Evolutionary conservation across 352 stramenopile species (phyloP).

Genomic region (Globisporangium recalcitrans): DNA sequence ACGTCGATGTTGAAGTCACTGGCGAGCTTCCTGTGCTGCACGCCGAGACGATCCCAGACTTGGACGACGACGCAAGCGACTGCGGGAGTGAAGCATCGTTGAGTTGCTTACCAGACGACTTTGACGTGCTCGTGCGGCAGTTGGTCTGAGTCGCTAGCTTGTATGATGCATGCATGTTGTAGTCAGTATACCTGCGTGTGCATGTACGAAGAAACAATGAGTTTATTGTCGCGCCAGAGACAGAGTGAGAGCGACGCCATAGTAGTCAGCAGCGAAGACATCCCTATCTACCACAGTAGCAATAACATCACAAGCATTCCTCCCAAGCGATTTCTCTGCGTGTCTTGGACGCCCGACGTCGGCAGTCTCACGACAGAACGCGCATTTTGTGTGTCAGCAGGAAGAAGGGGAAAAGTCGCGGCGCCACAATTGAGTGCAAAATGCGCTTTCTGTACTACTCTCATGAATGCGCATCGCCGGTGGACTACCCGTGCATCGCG

Average conservation of each 20-base stretch:
- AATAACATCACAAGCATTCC: not conserved
- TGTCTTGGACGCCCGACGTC: not conserved
- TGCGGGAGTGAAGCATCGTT: not conserved
- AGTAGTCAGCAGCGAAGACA: not conserved
- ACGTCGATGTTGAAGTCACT: not conserved
- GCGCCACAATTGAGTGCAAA: no score
- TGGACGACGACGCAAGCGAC: not conserved
- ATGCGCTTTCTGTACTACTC: no score
- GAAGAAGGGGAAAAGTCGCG: no score
- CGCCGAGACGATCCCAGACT: not conserved
- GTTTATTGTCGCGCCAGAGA: not conserved
- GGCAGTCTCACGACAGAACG: not conserved
- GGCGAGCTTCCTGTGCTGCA: slow-evolving; percentile 1
- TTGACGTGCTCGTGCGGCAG: slow-evolving; percentile 9
- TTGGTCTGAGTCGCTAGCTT: not conserved
- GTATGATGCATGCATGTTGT: not conserved
- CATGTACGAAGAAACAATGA: not conserved
- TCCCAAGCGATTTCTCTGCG: not conserved
- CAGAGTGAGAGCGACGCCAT: not conserved
- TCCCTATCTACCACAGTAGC: not conserved
- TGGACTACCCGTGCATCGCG: not conserved
- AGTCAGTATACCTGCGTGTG: not conserved
- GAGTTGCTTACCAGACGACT: slow-evolving; percentile 2
- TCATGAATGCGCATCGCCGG: no score
- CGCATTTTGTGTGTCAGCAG: not conserved